Base-by-base conservation (phyloP, 2,329 filamentous ascomycete species). In the Purpureocillium takamizusanense region DNA sequence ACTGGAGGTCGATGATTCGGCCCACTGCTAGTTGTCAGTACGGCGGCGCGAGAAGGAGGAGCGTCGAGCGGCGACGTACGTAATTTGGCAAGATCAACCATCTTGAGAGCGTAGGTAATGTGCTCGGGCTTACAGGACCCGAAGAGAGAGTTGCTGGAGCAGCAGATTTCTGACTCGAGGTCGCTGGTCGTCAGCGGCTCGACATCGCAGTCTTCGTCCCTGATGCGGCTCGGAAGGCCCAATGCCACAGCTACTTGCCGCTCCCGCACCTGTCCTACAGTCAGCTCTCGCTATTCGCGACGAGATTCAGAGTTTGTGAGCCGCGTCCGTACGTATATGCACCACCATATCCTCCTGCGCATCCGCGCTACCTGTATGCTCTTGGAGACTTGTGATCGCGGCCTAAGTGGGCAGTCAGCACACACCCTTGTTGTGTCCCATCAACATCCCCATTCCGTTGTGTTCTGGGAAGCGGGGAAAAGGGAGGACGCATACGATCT, bases 271-370 rank as follows among this genome's bases (percentile, higher is more conserved):
- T 62, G 13, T 1, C 8, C 16, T 28, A 4, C 17, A 13, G 36
- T 48, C 21, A 46, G 43, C 31, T 27, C 14, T 10, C n/a, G 29
- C 5, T 5, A 9, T 17, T 11, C 23, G n/a, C 31, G 7, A 9
- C 3, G 11, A 4, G 28, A 12, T n/a, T n/a, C n/a, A n/a, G n/a
- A n/a, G n/a, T n/a, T n/a, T 15, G 23, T 15, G 21, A n/a, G 7
- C 16, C 10, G 27, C 7, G n/a, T 4, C 12, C 69, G 56, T 34
- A 71, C 60, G 38, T 74, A 74, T 7, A 74, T 62, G 6, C 69
- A 67, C 71, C 71, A 74, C 69, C 70, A 75, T 7, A 74, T 64
- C 5, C 70, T 51, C 40, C 66, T 62, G 46, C 67, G 63, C 27
- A 72, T 44, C 3, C 51, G 49, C 1, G 53, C 50, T 9, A 45